Conservation (phyloP, 2,329 filamentous ascomycete species). For the Apiospora kogelbergensis region DNA sequence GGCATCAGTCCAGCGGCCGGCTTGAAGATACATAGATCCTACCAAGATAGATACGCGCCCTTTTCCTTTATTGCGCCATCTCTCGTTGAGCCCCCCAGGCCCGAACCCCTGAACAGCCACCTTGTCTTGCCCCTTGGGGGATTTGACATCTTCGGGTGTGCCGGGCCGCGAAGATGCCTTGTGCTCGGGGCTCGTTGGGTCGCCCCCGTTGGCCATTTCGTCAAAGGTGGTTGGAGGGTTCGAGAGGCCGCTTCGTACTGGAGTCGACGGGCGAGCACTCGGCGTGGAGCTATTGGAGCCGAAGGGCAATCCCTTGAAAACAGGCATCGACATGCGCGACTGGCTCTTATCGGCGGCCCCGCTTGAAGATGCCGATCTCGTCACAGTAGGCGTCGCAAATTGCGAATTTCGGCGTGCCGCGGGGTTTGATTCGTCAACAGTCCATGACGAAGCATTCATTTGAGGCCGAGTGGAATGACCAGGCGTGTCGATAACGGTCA, state of each 20-base stretch:
- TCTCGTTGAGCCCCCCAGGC: constrained; percentile 69
- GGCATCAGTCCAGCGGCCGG: constrained; percentile 87
- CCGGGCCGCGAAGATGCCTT: constrained; percentile 35
- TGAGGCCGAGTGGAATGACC: constrained; percentile 46
- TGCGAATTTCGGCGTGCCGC: constrained; percentile 56
- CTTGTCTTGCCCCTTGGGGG: constrained; percentile 56
- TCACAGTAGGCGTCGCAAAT: constrained; percentile 43
- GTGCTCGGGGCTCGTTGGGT: constrained; percentile 42
- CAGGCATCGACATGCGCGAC: constrained; percentile 80
- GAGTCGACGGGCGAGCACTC: constrained; percentile 47
- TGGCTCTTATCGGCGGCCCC: constrained; percentile 58
- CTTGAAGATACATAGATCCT: constrained; percentile 83
- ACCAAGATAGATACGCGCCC: constrained; percentile 77
- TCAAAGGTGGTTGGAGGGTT: constrained; percentile 51
- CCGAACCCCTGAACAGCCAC: constrained; percentile 72
- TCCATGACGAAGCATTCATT: constrained; percentile 43
- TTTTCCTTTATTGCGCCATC: constrained; percentile 77
- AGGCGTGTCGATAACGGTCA: constrained; percentile 77
- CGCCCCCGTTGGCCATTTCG: constrained; percentile 37
- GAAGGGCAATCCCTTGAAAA: constrained; percentile 46
- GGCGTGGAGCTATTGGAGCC: constrained; percentile 47
- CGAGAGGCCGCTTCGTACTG: constrained; percentile 47
- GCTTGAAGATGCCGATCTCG: constrained; percentile 55
- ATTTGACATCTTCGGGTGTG: constrained; percentile 44
- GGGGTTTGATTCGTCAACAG: constrained; percentile 40